Base-by-base conservation (phyloP, 1,139 yeast species). In the Meyerozyma sp. region DNA sequence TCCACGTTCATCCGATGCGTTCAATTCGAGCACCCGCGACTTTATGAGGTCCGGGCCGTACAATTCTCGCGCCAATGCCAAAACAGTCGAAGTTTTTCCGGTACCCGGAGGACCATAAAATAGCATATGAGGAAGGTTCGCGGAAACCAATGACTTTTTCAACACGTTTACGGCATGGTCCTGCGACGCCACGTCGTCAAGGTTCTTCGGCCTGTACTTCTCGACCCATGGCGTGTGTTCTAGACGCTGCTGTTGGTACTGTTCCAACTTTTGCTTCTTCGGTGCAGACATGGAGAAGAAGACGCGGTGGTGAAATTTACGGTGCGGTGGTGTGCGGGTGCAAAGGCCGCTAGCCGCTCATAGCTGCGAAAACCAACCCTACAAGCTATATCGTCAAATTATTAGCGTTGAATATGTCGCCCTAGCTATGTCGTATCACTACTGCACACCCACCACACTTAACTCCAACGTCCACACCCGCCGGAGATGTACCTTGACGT, bases 101-200 rank as follows among this genome's bases (percentile, higher is more conserved):
- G 98, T 91, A 28, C 98, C 98, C 42, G 98, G 97, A 6, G 98
- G 97, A 0, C 98, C 98, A 60, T 91, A 91, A 65, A 91, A 91
- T 41, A 93, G 68, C 96, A 91, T 88, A 62, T 93, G 98, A 2
- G 98, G 98, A 44, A 90, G 67, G 59, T 93, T 91, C 39, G 93
- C 85, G 2, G 94, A 79, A 44, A 80, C 75, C 27, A 94, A 63
- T 0, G 96, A 85, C 56, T 83, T 81, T 60, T 85, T 84, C 51
- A 93, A 70, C n/a, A 93, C 95, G 25, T 77, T 78, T 8, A 91
- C 87, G 0, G 98, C 90, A 55, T 89, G 93, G 43, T 85, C 94
- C 59, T 93, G 99, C 0, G 98, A 88, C 3, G 97, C 76, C 25
- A 93, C 89, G 52, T 93, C 98, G 51, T 81, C 85, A 42, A 93